Evolutionary conservation across 306 rosid genomes (phyloP).

Genomic region (Boehmeria nivea): DNA sequence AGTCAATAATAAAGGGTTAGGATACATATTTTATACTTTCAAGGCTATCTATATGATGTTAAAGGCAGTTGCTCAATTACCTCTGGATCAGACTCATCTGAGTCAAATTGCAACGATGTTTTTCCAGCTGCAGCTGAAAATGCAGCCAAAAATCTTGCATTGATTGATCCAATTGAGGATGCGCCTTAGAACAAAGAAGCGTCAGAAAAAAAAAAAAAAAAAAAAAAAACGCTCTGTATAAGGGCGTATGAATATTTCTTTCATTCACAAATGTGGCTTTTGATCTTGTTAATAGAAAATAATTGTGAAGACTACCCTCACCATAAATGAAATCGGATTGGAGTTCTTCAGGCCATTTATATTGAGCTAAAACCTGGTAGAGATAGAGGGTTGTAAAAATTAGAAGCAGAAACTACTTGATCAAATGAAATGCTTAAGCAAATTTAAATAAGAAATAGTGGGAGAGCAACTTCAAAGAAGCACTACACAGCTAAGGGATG

Average conservation of each 20-base stretch:
- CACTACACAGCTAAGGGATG: background rate
- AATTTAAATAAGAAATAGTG: background rate
- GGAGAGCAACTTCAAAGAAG: background rate
- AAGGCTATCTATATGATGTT: slow-evolving; percentile 8
- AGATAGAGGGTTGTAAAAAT: background rate
- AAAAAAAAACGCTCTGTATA: no score
- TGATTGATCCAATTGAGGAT: slow-evolving; percentile 70
- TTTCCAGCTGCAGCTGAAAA: slow-evolving; percentile 81
- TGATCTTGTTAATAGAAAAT: background rate
- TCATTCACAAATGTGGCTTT: background rate
- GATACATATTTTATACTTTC: slow-evolving; percentile 1
- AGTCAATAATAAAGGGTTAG: slow-evolving; percentile 6
- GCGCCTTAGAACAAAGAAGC: slow-evolving; percentile 43
- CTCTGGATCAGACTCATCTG: slow-evolving; percentile 85
- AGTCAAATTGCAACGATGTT: slow-evolving; percentile 57
- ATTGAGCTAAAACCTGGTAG: slow-evolving; percentile 54
- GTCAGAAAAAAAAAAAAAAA: slow-evolving; percentile 1
- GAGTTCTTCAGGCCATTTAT: slow-evolving; percentile 73
- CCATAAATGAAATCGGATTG: slow-evolving; percentile 66
- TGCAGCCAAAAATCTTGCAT: slow-evolving; percentile 58
- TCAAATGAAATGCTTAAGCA: background rate
- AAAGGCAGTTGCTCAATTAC: slow-evolving; percentile 29
- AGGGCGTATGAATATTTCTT: background rate
- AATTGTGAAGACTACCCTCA: slow-evolving; percentile 24
- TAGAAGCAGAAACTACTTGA: background rate